These are phyloP conservation scores for sweet orange (Citrus sinensis) DNA, from an alignment of 345 rosid genomes.

Conservation along the genomic window DVS_A1.0 CM039162.1:28064501-28065000, in stretches of 20 bases:
- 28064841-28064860: background rate
- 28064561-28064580: no score
- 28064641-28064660: background rate
- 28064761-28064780: background rate
- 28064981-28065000: conserved; percentile 69
- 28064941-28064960: conserved; percentile 57
- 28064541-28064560: background rate
- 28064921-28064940: conserved; percentile 66
- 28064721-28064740: background rate
- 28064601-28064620: background rate
- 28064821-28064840: background rate
- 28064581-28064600: no score
- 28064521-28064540: background rate
- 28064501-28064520: no score
- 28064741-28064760: background rate
- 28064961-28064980: conserved; percentile 61
- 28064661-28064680: background rate
- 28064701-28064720: background rate
- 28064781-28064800: background rate
- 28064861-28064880: background rate
- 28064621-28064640: background rate
- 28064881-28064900: conserved; percentile 62
- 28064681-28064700: background rate
- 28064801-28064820: background rate
- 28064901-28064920: conserved; percentile 62